These are phyloP conservation scores for Rhodotorula kratochvilovae DNA, from an alignment of 768 basidiomycete genomes.

Conservation along the genomic window DNA sequence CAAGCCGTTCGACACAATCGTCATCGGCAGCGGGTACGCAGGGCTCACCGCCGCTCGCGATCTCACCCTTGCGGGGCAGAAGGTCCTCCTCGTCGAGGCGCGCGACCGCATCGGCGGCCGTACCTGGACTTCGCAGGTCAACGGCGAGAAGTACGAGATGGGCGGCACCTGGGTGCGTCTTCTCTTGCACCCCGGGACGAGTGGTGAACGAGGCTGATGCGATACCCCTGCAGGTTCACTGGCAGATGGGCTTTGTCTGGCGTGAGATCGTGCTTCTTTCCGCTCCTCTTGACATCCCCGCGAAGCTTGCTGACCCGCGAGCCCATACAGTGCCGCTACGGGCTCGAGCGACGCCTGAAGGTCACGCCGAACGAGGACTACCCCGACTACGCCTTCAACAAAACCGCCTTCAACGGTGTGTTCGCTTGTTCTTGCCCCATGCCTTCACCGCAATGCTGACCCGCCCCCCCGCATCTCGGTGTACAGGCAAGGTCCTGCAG, in stretches of 20 bases:
- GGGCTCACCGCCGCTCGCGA: constrained; percentile 9
- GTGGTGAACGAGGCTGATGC: too few species aligned
- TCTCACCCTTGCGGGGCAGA: constrained; percentile 1
- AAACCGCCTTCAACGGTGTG: not conserved
- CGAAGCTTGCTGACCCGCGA: not conserved
- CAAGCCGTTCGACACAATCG: constrained; percentile 6
- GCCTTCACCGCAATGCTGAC: not conserved
- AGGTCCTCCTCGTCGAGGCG: constrained; percentile 14
- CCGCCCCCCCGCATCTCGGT: not conserved
- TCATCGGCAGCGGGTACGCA: constrained; percentile 12
- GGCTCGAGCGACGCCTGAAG: constrained; percentile 1
- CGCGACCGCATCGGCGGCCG: constrained; percentile 17
- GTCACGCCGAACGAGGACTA: constrained; percentile 12
- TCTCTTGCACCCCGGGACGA: not conserved
- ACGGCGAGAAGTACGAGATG: constrained; percentile 20
- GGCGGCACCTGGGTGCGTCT: not conserved
- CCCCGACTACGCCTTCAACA: constrained; percentile 7
- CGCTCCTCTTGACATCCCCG: not conserved
- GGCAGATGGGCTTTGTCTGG: constrained; percentile 11
- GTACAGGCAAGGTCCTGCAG: not conserved
- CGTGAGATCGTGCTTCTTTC: not conserved
- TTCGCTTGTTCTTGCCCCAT: not conserved
- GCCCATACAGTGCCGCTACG: not conserved
- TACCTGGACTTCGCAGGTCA: constrained; percentile 7
- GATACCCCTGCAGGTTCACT: constrained; percentile 1